Evolutionary conservation across 2,329 filamentous ascomycete genomes (phyloP).

Genomic region (Botryotinia convoluta): DNA sequence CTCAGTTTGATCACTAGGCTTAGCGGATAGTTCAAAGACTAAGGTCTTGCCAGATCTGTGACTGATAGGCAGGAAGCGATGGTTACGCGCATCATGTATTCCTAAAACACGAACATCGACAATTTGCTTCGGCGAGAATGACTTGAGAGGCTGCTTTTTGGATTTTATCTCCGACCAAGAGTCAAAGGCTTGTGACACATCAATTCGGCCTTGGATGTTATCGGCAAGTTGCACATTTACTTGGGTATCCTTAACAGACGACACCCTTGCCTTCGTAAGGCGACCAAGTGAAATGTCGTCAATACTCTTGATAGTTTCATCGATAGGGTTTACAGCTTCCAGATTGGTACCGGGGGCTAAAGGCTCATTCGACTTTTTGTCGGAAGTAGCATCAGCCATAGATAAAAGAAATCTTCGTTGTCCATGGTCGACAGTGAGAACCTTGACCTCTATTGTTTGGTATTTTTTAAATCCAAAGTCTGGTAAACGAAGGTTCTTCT

Average conservation of each 20-base stretch:
- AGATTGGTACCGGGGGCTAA: conserved; percentile 40
- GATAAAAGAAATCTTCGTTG: conserved; percentile 68
- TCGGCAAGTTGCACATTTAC: conserved; percentile 87
- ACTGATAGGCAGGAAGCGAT: conserved; percentile 87
- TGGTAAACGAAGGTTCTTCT: conserved; percentile 63
- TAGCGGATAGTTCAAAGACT: conserved; percentile 84
- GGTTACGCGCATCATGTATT: conserved; percentile 84
- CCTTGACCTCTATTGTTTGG: conserved; percentile 70
- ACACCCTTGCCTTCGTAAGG: conserved; percentile 71
- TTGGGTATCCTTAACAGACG: conserved; percentile 86
- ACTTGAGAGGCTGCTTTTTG: conserved; percentile 73
- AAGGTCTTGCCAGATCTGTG: conserved; percentile 76
- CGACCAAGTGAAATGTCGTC: conserved; percentile 73
- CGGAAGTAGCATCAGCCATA: conserved; percentile 51
- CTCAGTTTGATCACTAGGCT: conserved; percentile 56
- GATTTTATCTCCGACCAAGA: conserved; percentile 82
- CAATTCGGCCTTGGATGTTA: conserved; percentile 87
- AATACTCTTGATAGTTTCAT: conserved; percentile 60
- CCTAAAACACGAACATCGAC: conserved; percentile 77
- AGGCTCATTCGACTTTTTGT: conserved; percentile 39
- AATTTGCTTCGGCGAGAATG: conserved; percentile 69
- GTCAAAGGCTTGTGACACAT: conserved; percentile 88
- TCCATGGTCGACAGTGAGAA: conserved; percentile 69
- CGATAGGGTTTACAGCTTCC: conserved; percentile 59
- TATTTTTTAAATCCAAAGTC: conserved; percentile 77